These are phyloP conservation scores for Penicillium paradoxum DNA, from an alignment of 495 filamentous ascomycete genomes.

Conservation along the genomic window DNA sequence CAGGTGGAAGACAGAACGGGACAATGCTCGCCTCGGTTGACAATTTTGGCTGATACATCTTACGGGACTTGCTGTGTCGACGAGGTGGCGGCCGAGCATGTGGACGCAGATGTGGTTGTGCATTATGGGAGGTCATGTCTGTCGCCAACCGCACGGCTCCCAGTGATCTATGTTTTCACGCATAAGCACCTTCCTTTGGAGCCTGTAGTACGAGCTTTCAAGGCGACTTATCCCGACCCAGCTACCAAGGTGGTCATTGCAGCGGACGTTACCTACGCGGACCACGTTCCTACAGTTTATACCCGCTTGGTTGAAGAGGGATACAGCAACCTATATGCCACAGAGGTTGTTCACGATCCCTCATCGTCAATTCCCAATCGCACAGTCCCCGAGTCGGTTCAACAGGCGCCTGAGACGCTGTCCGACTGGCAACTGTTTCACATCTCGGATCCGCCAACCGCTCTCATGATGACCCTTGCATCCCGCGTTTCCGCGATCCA, in stretches of 20 bases:
- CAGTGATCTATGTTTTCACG: constrained; percentile 92
- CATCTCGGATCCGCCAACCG: constrained; percentile 76
- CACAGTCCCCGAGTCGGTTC: constrained; percentile 49
- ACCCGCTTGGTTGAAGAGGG: constrained; percentile 50
- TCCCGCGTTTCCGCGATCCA: constrained; percentile 73
- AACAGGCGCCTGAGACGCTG: constrained; percentile 47
- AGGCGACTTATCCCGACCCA: constrained; percentile 58
- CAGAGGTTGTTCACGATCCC: constrained; percentile 72
- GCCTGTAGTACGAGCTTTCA: constrained; percentile 57
- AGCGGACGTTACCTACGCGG: constrained; percentile 82
- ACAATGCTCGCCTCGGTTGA: constrained; percentile 51
- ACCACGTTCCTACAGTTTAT: constrained; percentile 57
- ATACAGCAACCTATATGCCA: constrained; percentile 64
- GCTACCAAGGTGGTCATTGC: constrained; percentile 68
- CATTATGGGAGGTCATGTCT: constrained; percentile 94
- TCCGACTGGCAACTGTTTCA: constrained; percentile 80
- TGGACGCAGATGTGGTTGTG: constrained; percentile 82
- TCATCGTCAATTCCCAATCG: constrained; percentile 84
- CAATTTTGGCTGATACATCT: constrained; percentile 91
- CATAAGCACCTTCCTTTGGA: constrained; percentile 56
- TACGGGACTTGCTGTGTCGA: constrained; percentile 98
- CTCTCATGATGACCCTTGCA: constrained; percentile 80
- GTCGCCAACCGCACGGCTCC: constrained; percentile 81
- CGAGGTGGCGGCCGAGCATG: constrained; percentile 94
- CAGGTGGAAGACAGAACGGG: constrained; percentile 24